phyloP scores from a whole-genome alignment of 805 yeast genomes.

The Kazachstania taianensis region DNA sequence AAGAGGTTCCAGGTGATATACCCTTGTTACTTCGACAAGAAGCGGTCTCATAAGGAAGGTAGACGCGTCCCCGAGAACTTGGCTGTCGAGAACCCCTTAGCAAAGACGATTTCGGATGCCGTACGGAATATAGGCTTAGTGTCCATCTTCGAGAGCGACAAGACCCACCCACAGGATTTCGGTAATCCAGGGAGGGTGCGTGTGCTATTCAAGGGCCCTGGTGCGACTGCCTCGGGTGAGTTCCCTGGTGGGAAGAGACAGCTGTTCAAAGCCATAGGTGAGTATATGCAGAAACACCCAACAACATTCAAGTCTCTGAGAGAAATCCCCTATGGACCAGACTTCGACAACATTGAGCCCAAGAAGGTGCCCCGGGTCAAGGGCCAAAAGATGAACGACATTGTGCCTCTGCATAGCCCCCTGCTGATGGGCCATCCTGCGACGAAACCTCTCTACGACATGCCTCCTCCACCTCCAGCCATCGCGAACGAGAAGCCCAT shows the following conservation, averaged over 20 bases:
- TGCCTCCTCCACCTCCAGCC: constrained; percentile 36
- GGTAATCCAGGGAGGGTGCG: constrained; percentile 97
- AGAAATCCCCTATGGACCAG: constrained; percentile 57
- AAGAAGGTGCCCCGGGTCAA: constrained; percentile 64
- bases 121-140: constrained; percentile 29
- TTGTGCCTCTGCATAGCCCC: constrained; percentile 81
- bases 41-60: constrained; percentile 68
- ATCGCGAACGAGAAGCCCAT: constrained; percentile 17
- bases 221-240: constrained; percentile 22
- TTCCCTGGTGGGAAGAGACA: constrained; percentile 47
- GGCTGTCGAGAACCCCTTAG: constrained; percentile 83
- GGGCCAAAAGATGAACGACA: constrained; percentile 76
- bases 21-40: constrained; percentile 85
- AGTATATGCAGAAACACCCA: constrained; percentile 54
- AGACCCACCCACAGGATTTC: constrained; percentile 91
- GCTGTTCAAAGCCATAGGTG: constrained; percentile 48
- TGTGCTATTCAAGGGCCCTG: constrained; percentile 50
- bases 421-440: constrained; percentile 77
- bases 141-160: constrained; percentile 61
- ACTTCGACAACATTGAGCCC: constrained; percentile 45
- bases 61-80: constrained; percentile 60
- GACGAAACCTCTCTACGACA: constrained; percentile 58
- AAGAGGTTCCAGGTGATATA: constrained; percentile 65
- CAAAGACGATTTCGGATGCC: constrained; percentile 74
- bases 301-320: constrained; percentile 57